Base-by-base conservation (phyloP, 805 yeast species). In the Wickerhamiella dianesei region DNA sequence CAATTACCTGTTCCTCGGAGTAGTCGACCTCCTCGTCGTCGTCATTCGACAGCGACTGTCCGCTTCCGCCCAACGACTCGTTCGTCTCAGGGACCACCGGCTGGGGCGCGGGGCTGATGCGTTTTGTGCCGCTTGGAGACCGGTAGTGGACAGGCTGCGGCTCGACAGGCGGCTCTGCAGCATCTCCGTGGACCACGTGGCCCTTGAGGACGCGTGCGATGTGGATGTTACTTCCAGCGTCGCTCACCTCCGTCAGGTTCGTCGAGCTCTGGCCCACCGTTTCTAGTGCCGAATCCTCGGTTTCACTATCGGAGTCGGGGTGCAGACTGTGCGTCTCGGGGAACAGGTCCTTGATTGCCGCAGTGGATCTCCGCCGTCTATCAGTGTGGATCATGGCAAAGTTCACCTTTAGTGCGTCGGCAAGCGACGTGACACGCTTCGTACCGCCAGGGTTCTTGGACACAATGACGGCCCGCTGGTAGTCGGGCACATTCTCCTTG, bases 401-500 rank as follows among this genome's bases (percentile, higher is more conserved):
- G 64, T 92, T 87, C 56, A 92, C 84, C 67, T 89, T 89, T 57
- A 92, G 73, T 36, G 94, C 79, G 67, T 94, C 98, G n/a, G 98
- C 98, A 57, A 92, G 72, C 1, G 96, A 88, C 17, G 99, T 92
- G 46, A 92, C 99, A 55, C 98, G 76, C 64, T 92, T 92, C 18
- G 99, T 88, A 48, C 98, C 98, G 53, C 98, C 99, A 18, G 99
- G 97, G 66, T 92, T 92, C 64, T 92, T 92, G n/a, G 96, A 87
- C 12, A 92, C 98, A 46, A 92, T 94, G 21, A 94, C 98, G 1
- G 95, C 89, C 50, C 80, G 79, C 56, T 77, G 72, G 71, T 84
- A 86, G 60, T 89, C 86, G 35, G 80, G 79, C 43, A 92, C 81
- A 59, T 92, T 82, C 63, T 82, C 92, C 57, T 82, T 79, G 58